Conservation (phyloP, 495 filamentous ascomycete genomes). For the Bacidia gigantensis region DNA sequence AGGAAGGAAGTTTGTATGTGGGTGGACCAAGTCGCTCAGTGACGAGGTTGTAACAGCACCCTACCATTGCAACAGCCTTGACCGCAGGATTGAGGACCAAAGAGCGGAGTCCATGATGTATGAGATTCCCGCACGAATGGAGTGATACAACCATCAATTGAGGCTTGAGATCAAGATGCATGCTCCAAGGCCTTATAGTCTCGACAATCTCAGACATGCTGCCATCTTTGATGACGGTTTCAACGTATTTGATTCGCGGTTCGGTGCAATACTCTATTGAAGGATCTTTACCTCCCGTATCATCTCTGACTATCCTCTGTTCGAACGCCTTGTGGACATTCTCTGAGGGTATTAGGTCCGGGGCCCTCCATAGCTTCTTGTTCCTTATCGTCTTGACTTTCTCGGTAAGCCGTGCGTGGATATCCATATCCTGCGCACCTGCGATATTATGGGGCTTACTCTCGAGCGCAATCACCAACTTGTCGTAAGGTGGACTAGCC, state of each 20-base stretch:
- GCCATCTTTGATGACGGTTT: slow-evolving; percentile 44
- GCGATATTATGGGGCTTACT: slow-evolving; percentile 71
- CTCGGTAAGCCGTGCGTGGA: slow-evolving; percentile 54
- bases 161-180: background rate
- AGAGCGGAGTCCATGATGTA: slow-evolving; percentile 87
- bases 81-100: slow-evolving; percentile 70
- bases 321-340: background rate
- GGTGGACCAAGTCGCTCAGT: slow-evolving; percentile 81
- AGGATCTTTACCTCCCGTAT: background rate
- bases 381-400: slow-evolving; percentile 57
- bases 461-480: slow-evolving; percentile 81
- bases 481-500: slow-evolving; percentile 71
- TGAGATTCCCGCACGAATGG: slow-evolving; percentile 91
- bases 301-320: background rate
- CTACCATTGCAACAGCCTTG: slow-evolving; percentile 80
- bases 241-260: slow-evolving; percentile 30
- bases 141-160: slow-evolving; percentile 81
- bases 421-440: slow-evolving; percentile 71
- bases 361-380: slow-evolving; percentile 47
- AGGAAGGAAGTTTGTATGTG: slow-evolving; percentile 64
- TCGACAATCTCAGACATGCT: slow-evolving; percentile 42
- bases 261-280: background rate
- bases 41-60: slow-evolving; percentile 94
- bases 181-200: slow-evolving; percentile 17
- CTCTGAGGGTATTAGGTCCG: background rate